phyloP scores from a whole-genome alignment of 2,329 filamentous ascomycete genomes.

The Graphilbum sp. region DNA sequence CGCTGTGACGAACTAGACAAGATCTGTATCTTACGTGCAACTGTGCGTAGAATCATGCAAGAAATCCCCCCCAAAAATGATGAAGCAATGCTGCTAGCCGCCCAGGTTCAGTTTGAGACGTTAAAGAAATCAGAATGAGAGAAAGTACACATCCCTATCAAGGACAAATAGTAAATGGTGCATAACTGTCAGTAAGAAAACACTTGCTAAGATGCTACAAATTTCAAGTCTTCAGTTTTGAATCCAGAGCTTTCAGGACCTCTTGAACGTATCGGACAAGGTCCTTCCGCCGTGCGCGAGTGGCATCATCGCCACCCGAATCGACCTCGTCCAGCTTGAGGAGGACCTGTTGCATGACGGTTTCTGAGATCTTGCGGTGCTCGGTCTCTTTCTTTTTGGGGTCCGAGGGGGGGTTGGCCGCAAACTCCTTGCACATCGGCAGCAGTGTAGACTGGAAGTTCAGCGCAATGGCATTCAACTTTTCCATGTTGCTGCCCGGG shows the following conservation, averaged over 20 bases:
- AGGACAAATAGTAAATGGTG: too few relatives aligned
- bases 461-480: slow-evolving; percentile 47
- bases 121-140: too few relatives aligned
- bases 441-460: slow-evolving; percentile 49
- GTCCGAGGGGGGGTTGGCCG: slow-evolving; percentile 45
- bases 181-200: too few relatives aligned
- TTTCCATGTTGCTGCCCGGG: slow-evolving; percentile 32
- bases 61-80: too few relatives aligned
- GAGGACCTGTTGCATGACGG: slow-evolving; percentile 57
- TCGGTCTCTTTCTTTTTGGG: slow-evolving; percentile 54
- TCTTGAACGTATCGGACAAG: slow-evolving; percentile 57
- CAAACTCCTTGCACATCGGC: slow-evolving; percentile 49
- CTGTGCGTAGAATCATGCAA: too few relatives aligned
- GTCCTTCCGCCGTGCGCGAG: slow-evolving; percentile 50
- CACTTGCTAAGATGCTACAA: too few relatives aligned
- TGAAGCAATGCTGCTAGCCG: too few relatives aligned
- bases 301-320: slow-evolving; percentile 49
- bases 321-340: slow-evolving; percentile 66
- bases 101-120: too few relatives aligned
- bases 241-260: slow-evolving; percentile 49
- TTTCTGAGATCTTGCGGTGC: slow-evolving; percentile 60
- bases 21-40: too few relatives aligned
- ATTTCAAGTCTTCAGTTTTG: slow-evolving; percentile 8
- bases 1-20: too few relatives aligned
- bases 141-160: too few relatives aligned